Evolutionary conservation across 306 rosid species (phyloP).

Genomic region (Quercus bicolor): DNA sequence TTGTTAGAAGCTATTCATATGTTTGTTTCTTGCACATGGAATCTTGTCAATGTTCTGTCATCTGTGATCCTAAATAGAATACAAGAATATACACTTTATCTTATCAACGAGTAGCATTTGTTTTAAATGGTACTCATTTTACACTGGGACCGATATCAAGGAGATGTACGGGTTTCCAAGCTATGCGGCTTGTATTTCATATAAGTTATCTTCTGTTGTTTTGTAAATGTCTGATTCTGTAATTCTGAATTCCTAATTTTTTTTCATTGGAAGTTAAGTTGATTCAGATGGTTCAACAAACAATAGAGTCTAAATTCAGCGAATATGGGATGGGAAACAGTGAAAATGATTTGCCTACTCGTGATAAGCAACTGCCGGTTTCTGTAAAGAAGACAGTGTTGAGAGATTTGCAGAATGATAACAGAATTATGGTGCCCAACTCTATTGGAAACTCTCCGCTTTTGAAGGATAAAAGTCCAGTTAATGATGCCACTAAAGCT

Average conservation of each 20-base stretch:
- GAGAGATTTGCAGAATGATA: constrained; percentile 69
- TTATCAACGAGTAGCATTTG: background rate
- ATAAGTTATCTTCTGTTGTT: background rate
- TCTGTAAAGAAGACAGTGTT: constrained; percentile 62
- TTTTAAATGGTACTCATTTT: background rate
- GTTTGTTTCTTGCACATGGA: background rate
- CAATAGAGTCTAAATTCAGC: constrained; percentile 49
- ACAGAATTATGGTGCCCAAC: constrained; percentile 41
- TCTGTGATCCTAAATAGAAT: background rate
- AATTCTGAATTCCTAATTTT: constrained; percentile 9
- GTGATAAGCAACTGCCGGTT: constrained; percentile 45
- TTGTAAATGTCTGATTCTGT: background rate
- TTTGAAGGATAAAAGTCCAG: constrained; percentile 52
- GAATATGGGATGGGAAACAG: constrained; percentile 53
- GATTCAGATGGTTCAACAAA: constrained; percentile 60
- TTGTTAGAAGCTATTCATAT: background rate
- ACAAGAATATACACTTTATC: background rate
- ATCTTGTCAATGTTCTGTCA: background rate
- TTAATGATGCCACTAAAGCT: constrained; percentile 45
- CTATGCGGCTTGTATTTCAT: background rate
- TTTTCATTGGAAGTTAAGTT: constrained; percentile 21
- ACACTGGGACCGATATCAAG: background rate
- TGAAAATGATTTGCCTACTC: constrained; percentile 46
- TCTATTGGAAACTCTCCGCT: constrained; percentile 43
- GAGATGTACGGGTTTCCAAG: background rate